Percentiles rank a stretch among this genome's conserved stretches.
These are phyloP conservation scores for Xylaria sp. DNA, from an alignment of 2,329 filamentous ascomycete genomes.

Conservation along the genomic window DNA sequence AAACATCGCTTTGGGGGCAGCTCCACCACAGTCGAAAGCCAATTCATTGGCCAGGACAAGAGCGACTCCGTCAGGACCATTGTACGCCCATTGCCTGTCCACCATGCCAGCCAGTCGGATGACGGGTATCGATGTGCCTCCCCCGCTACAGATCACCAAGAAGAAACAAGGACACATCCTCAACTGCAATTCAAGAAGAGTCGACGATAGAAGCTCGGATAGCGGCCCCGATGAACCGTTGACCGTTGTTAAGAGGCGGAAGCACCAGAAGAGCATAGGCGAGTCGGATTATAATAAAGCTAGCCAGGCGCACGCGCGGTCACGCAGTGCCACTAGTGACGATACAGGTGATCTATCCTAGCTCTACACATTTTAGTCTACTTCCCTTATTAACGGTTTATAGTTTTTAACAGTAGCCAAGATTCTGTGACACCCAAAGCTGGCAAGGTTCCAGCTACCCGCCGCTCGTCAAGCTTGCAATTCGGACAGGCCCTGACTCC, in stretches of 20 bases:
- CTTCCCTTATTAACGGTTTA: slow-evolving; percentile 2
- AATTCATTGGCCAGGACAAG: slow-evolving; percentile 29
- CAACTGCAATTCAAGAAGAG: slow-evolving; percentile 22
- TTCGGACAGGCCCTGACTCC: slow-evolving; percentile 20
- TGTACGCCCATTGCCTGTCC: slow-evolving; percentile 13
- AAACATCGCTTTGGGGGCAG: slow-evolving; percentile 13
- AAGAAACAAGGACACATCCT: slow-evolving; percentile 30
- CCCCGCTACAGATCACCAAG: slow-evolving; percentile 35
- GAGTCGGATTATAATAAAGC: slow-evolving; percentile 1
- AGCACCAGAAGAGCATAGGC: slow-evolving; percentile 1
- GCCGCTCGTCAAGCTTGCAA: slow-evolving; percentile 25
- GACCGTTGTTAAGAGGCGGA: slow-evolving; percentile 33
- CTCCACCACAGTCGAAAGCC: slow-evolving; percentile 30
- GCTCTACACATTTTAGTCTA: background rate
- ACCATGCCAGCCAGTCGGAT: slow-evolving; percentile 11
- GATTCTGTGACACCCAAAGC: slow-evolving; percentile 20
- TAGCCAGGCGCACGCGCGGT: background rate
- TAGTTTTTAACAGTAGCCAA: slow-evolving; percentile 7
- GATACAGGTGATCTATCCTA: slow-evolving; percentile 12
- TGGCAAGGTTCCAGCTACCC: slow-evolving; percentile 5
- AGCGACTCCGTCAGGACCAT: slow-evolving; percentile 8
- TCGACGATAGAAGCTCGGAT: slow-evolving; percentile 27
- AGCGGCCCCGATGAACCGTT: slow-evolving; percentile 29
- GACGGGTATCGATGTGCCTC: slow-evolving; percentile 25
- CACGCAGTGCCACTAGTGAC: background rate